phyloP scores from a whole-genome alignment of 306 rosid genomes.

The Prunus padus region DNA sequence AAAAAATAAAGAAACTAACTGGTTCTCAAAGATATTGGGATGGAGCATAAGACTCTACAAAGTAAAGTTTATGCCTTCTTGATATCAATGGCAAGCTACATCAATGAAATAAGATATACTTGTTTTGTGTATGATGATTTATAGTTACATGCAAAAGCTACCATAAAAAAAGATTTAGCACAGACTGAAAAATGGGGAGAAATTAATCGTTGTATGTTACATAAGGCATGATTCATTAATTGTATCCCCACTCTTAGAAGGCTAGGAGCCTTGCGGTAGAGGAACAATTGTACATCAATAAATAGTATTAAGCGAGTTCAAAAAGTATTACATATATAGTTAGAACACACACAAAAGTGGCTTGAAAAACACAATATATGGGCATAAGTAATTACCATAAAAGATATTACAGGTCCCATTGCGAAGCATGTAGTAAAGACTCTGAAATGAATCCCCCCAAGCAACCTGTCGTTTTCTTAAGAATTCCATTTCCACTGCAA shows the following conservation, averaged over 20 bases:
- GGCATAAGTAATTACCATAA: constrained; percentile 60
- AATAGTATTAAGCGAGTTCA: background rate
- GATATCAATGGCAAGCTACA: constrained; percentile 9
- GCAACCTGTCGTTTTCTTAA: constrained; percentile 61
- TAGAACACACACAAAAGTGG: constrained; percentile 3
- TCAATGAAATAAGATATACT: constrained; percentile 6
- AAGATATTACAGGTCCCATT: constrained; percentile 72
- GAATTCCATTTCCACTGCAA: constrained; percentile 71
- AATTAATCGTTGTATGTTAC: background rate
- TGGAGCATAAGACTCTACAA: constrained; percentile 5
- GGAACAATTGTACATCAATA: background rate
- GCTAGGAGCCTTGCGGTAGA: background rate
- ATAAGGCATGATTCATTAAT: background rate
- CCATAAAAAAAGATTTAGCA: background rate
- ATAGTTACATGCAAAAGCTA: constrained; percentile 10
- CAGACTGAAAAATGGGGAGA: background rate
- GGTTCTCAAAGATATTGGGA: constrained; percentile 18
- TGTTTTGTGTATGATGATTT: background rate
- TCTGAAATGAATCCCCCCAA: constrained; percentile 91
- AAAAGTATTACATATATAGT: constrained; percentile 1
- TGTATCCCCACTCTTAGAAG: background rate
- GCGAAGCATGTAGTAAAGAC: constrained; percentile 87
- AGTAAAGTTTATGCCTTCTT: constrained; percentile 12
- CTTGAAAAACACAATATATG: background rate
- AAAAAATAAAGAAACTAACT: background rate